A percentile compares a stretch with the other conserved stretches of the same genome.
phyloP scores from a whole-genome alignment of 306 rosid genomes.

The Purshia tridentata region DNA sequence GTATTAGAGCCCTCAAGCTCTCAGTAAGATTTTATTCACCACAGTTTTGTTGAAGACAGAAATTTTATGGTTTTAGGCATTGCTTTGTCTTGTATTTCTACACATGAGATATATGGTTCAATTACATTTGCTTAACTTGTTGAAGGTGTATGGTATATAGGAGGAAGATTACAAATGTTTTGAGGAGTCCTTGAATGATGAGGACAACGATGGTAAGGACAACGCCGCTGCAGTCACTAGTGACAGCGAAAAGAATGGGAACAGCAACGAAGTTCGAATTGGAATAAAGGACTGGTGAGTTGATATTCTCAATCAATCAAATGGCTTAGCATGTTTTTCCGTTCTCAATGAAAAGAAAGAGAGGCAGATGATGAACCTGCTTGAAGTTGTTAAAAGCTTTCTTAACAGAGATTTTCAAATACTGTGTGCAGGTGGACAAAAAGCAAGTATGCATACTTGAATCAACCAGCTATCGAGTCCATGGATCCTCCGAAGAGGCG shows the following conservation, averaged over 20 bases:
- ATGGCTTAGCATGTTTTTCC: not conserved
- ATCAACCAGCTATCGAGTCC: conserved; percentile 66
- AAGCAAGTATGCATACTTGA: conserved; percentile 80
- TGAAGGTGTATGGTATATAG: conserved; percentile 31
- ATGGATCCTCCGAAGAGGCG: conserved; percentile 51
- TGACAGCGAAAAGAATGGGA: conserved; percentile 12
- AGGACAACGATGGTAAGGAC: conserved; percentile 26
- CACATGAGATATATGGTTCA: not conserved
- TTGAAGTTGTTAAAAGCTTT: not conserved
- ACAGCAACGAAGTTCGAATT: conserved; percentile 45
- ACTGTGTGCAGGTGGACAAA: conserved; percentile 78
- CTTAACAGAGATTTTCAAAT: not conserved
- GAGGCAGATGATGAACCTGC: not conserved
- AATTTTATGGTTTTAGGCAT: not conserved
- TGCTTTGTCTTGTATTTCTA: not conserved
- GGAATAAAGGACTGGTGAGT: conserved; percentile 92
- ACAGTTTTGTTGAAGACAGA: not conserved
- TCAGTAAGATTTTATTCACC: conserved; percentile 36
- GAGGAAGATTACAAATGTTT: conserved; percentile 57
- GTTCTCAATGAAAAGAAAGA: not conserved
- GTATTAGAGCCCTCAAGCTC: conserved; percentile 63
- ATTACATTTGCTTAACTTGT: conserved; percentile 5
- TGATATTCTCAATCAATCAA: not conserved
- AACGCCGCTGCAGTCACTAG: conserved; percentile 2
- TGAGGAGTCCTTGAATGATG: conserved; percentile 46